These are phyloP conservation scores for Chlamydomonas sp. DNA, from an alignment of 139 green algal genomes.

Conservation along the genomic window DNA sequence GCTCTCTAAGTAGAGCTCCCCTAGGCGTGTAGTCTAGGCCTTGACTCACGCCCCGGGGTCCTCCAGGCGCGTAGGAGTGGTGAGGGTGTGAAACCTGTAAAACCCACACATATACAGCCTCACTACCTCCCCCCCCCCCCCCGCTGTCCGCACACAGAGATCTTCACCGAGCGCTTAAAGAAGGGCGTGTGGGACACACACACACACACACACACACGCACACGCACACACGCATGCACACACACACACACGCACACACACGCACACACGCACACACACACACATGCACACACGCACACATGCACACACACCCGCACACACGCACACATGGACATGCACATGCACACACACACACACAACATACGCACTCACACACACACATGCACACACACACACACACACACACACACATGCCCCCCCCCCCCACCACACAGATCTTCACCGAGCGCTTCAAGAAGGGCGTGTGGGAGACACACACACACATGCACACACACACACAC, in stretches of 20 bases:
- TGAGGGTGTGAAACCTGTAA: not conserved
- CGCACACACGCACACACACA: not conserved
- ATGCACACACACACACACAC: not conserved
- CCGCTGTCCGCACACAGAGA: no score
- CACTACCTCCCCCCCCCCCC: not conserved
- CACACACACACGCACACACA: not conserved
- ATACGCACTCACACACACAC: no score
- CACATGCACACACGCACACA: constrained; percentile 10
- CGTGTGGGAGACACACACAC: not conserved
- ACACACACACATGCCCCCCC: no score
- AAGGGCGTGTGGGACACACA: not conserved
- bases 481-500: constrained; percentile 7
- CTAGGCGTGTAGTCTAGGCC: no score
- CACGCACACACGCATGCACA: constrained; percentile 12
- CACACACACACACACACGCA: constrained; percentile 5
- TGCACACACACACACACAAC: no score
- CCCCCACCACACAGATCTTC: no score
- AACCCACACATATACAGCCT: not conserved
- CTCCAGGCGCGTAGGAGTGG: no score
- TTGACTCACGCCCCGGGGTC: no score
- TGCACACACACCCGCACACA: no score
- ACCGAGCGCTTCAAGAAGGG: not conserved
- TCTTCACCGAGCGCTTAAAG: not conserved
- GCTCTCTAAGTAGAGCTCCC: no score
- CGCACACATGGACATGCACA: no score